Evolutionary conservation across 495 filamentous ascomycete species (phyloP), one percentile per base, ranked within the genome.

Genomic region (Echria macrotheca): DNA sequence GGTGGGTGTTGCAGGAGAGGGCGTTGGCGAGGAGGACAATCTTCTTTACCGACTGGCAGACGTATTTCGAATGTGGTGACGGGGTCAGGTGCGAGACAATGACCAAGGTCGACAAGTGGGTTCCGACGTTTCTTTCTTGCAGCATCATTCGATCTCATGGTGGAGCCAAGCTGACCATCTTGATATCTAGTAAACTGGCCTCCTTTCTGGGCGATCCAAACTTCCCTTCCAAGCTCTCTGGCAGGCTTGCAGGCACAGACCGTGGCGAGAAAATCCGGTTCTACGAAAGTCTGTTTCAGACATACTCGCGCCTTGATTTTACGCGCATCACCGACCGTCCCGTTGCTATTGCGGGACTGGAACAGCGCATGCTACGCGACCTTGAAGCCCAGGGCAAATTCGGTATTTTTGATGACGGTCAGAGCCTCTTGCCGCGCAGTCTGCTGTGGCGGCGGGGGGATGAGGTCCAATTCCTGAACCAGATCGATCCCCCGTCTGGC

Each of bases 1-100:
- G 61, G 0, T 75, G 71, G 71, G 65, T 73, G 0, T 36, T 73
- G 26, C 69, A 74, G 33, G 71, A 75, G 52, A 40, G 64, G 5
- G 68, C 58, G 0, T 38, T 75, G 17, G 64, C 71, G 3, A 58
- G 64, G 14, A 29, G 71, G 23, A 68, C 68, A 1, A 69, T 75
- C n/a, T 60, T 64, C 52, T 75, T 73, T 47, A 66, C 66, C 0
- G 57, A 55, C 5, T 61, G 38, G 6, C 67, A 73, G 39, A 56
- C 59, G 3, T 74, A 72, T 33, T 72, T 58, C 61, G 70, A 74
- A 35, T 75, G 72, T 47, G 69, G 70, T 0, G 39, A 52, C 10
- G 69, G 66, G 0, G 59, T 69, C 7, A 48, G 59, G 2, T 73
- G 70, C 42, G 68, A 71, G 43, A 68, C 65, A 0, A 17, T 65